A percentile compares a stretch with the other conserved stretches of the same genome.
Evolutionary conservation across 2,329 filamentous ascomycete species (phyloP).

Genomic region (Cladophialophora chaetospira): DNA sequence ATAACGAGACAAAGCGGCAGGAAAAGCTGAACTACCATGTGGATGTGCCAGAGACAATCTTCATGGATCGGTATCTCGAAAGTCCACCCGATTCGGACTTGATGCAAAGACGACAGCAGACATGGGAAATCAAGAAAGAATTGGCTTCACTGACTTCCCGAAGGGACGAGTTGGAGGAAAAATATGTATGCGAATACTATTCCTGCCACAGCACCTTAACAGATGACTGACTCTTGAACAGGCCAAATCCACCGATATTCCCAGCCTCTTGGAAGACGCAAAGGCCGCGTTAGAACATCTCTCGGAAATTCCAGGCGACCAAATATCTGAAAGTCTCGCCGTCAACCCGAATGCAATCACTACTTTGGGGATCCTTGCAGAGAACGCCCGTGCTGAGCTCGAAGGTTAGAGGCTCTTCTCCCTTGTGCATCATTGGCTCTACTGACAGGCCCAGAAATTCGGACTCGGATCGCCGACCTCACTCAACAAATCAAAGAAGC

Average conservation of each 20-base stretch:
- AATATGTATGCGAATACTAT: constrained; percentile 21
- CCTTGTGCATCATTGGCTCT: not conserved
- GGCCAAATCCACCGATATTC: constrained; percentile 28
- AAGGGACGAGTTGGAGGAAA: constrained; percentile 43
- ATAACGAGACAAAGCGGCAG: constrained; percentile 59
- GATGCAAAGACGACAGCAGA: constrained; percentile 65
- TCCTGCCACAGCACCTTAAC: not conserved
- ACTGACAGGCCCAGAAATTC: constrained; percentile 14
- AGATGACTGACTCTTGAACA: constrained; percentile 13
- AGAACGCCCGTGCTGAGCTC: constrained; percentile 25
- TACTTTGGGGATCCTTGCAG: constrained; percentile 25
- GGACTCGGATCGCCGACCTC: constrained; percentile 16
- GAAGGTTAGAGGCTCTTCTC: constrained; percentile 13
- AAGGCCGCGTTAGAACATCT: constrained; percentile 28
- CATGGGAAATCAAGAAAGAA: constrained; percentile 73
- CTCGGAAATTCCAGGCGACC: constrained; percentile 17
- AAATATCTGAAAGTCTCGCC: constrained; percentile 19
- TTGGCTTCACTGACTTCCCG: constrained; percentile 58
- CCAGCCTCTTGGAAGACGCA: constrained; percentile 30
- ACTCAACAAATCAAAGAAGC: constrained; percentile 53
- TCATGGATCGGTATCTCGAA: constrained; percentile 85
- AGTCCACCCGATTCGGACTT: constrained; percentile 62
- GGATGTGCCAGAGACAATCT: constrained; percentile 76
- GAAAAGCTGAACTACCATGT: constrained; percentile 78
- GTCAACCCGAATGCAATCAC: constrained; percentile 22